These are phyloP conservation scores for Botrytis deweyae DNA, from an alignment of 2,329 filamentous ascomycete genomes.

Conservation along the genomic window DNA sequence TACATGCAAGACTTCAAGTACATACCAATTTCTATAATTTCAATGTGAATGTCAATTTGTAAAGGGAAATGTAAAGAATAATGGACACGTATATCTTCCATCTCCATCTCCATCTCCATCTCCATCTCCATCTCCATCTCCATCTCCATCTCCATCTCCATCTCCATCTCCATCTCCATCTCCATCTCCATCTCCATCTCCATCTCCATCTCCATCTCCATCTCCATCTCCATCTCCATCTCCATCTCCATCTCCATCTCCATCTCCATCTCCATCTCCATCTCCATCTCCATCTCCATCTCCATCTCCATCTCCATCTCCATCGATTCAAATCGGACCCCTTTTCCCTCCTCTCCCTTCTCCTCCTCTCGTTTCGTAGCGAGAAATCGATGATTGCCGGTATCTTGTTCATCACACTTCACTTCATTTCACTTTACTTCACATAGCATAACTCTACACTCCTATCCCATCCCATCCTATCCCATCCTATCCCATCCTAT, in stretches of 20 bases:
- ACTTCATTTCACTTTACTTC: neutral
- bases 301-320: neutral
- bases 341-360: no score
- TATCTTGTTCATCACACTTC: no score
- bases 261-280: neutral
- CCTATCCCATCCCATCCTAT: neutral
- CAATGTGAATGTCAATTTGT: no score
- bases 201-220: neutral
- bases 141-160: neutral
- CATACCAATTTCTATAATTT: neutral
- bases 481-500: neutral
- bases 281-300: neutral
- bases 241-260: neutral
- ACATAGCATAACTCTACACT: no score
- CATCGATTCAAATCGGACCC: neutral
- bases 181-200: neutral
- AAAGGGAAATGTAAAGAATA: neutral
- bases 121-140: neutral
- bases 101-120: neutral
- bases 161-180: neutral
- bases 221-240: neutral
- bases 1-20: neutral
- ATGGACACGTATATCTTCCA: neutral
- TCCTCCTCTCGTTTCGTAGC: neutral
- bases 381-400: neutral